Percentiles rank a stretch among this genome's conserved stretches.
Evolutionary conservation across 2,329 filamentous ascomycete species (phyloP).

Genomic region (Pseudocercospora fuligena): DNA sequence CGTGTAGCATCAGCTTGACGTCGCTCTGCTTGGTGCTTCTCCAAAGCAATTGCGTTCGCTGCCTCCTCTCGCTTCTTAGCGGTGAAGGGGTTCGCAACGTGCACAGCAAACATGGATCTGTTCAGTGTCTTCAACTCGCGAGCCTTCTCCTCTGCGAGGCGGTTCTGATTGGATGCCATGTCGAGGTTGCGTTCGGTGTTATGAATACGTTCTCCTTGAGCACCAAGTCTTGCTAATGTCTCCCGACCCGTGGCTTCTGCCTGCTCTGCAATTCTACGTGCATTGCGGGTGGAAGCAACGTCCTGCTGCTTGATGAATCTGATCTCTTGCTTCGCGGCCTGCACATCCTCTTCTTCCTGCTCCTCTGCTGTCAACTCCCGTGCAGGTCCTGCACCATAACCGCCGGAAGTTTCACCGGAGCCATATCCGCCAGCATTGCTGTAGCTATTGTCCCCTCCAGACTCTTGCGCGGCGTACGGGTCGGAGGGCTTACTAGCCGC

Average conservation of each 20-base stretch:
- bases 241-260: conserved; percentile 72
- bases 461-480: conserved; percentile 43
- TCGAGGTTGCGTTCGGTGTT: conserved; percentile 85
- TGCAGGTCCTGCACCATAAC: conserved; percentile 64
- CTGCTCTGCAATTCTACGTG: conserved; percentile 69
- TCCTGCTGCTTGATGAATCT: conserved; percentile 77
- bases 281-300: conserved; percentile 72
- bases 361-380: conserved; percentile 82
- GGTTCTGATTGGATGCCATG: conserved; percentile 72
- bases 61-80: conserved; percentile 63
- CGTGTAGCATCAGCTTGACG: conserved; percentile 61
- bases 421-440: conserved; percentile 39
- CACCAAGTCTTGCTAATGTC: conserved; percentile 74
- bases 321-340: conserved; percentile 75
- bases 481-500: conserved; percentile 50
- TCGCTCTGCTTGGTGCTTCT: conserved; percentile 65
- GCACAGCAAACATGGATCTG: conserved; percentile 80
- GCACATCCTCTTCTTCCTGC: conserved; percentile 74
- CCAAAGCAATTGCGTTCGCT: conserved; percentile 70
- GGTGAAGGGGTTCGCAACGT: conserved; percentile 62
- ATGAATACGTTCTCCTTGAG: conserved; percentile 79
- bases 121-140: conserved; percentile 85
- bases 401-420: conserved; percentile 36
- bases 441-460: conserved; percentile 36
- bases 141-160: conserved; percentile 77